These are phyloP conservation scores for Leishmania gerbilli DNA, from an alignment of 208 protist species.

Conservation along the genomic window DNA sequence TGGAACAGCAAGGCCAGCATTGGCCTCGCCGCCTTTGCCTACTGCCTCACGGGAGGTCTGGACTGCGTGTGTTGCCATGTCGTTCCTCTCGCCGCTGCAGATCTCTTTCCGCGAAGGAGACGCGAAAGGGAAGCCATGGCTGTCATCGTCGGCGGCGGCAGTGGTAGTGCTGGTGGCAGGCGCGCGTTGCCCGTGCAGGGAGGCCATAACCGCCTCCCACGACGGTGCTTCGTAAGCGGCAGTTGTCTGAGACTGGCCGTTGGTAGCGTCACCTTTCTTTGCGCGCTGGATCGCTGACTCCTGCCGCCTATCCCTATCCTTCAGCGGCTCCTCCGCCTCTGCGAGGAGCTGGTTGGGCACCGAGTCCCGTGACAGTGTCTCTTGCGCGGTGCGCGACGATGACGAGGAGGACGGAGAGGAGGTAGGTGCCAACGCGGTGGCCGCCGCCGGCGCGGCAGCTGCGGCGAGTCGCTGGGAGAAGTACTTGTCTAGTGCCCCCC, in stretches of 20 bases:
- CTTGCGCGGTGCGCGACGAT: not conserved
- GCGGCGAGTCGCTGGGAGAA: constrained; percentile 34
- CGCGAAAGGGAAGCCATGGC: not conserved
- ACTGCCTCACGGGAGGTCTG: not conserved
- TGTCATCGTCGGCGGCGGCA: too few relatives aligned
- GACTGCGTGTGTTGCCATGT: not conserved
- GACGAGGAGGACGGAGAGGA: not conserved
- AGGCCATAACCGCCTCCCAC: constrained; percentile 34
- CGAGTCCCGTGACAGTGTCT: not conserved
- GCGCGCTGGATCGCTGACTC: not conserved
- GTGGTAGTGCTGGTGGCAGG: not conserved
- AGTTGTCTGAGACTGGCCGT: not conserved
- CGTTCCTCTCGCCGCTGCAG: not conserved
- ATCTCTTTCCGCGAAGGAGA: not conserved
- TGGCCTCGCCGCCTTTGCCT: not conserved
- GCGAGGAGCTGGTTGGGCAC: not conserved
- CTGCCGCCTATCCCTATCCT: not conserved
- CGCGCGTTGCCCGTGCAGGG: constrained; percentile 4
- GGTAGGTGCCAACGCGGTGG: not conserved
- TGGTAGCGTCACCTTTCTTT: not conserved
- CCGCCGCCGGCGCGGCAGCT: not conserved
- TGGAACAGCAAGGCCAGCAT: not conserved
- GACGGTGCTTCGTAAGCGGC: constrained; percentile 16
- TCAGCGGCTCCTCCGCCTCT: not conserved
- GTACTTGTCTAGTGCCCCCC: constrained; percentile 76